phyloP scores from a whole-genome alignment of 805 yeast species.

The Candida ipomoeae region DNA sequence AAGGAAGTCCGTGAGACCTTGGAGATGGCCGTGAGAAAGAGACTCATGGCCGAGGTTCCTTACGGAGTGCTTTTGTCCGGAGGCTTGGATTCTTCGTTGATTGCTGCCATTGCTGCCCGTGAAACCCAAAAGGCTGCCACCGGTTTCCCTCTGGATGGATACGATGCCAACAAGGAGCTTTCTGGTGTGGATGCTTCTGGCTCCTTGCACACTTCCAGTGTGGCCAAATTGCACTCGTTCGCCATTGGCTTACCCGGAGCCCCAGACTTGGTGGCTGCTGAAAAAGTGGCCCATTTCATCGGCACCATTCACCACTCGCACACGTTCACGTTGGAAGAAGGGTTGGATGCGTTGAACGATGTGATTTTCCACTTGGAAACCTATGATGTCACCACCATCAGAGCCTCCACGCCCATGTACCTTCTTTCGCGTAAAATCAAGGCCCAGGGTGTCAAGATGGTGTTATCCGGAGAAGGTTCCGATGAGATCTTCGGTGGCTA shows the following conservation, averaged over 20 bases:
- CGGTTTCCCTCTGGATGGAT: constrained; percentile 40
- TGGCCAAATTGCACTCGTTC: constrained; percentile 86
- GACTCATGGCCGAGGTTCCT: constrained; percentile 99
- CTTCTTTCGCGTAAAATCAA: constrained; percentile 92
- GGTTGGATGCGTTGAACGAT: constrained; percentile 90
- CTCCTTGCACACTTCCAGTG: constrained; percentile 69
- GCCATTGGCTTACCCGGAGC: constrained; percentile 98
- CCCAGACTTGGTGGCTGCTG: constrained; percentile 95
- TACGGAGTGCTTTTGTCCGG: constrained; percentile 97
- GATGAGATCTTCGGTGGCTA: constrained; percentile 99
- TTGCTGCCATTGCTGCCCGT: constrained; percentile 95
- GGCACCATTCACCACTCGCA: constrained; percentile 98
- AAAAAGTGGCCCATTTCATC: constrained; percentile 92
- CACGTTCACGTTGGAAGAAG: constrained; percentile 94
- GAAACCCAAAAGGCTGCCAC: constrained; percentile 81
- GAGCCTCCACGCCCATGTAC: constrained; percentile 99
- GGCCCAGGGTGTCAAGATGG: constrained; percentile 99
- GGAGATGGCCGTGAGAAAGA: constrained; percentile 95
- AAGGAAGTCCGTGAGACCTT: constrained; percentile 68
- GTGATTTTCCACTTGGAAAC: constrained; percentile 96
- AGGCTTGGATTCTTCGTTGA: constrained; percentile 94
- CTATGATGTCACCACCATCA: constrained; percentile 95
- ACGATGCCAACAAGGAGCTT: constrained; percentile 64
- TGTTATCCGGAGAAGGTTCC: constrained; percentile 96
- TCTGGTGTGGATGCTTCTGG: constrained; percentile 94